These are phyloP conservation scores for Fonsecaea erecta DNA, from an alignment of 2,329 filamentous ascomycete genomes.

Conservation along the genomic window DNA sequence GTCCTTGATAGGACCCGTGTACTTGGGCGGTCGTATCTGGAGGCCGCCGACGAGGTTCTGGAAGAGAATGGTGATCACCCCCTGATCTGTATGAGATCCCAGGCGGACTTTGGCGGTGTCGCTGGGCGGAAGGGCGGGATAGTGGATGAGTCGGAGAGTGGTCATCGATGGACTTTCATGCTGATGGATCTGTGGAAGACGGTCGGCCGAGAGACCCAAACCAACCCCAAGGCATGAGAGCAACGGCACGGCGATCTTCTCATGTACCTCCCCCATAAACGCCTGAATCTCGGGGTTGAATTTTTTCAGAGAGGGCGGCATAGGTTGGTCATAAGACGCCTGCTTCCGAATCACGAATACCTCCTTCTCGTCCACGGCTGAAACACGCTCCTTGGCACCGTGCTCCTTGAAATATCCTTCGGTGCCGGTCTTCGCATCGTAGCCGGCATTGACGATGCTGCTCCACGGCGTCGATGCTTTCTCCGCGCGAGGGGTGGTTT, in stretches of 20 bases:
- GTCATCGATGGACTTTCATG: slow-evolving; percentile 62
- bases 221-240: slow-evolving; percentile 65
- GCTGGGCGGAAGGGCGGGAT: slow-evolving; percentile 66
- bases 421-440: slow-evolving; percentile 24
- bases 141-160: slow-evolving; percentile 74
- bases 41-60: slow-evolving; percentile 61
- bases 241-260: slow-evolving; percentile 29
- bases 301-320: slow-evolving; percentile 21
- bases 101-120: slow-evolving; percentile 69
- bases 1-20: slow-evolving; percentile 47
- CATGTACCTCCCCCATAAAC: slow-evolving; percentile 26
- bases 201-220: slow-evolving; percentile 66
- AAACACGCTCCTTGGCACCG: slow-evolving; percentile 19
- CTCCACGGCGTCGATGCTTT: slow-evolving; percentile 26
- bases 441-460: slow-evolving; percentile 27
- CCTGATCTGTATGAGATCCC: slow-evolving; percentile 67
- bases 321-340: slow-evolving; percentile 27
- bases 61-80: slow-evolving; percentile 61
- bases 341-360: slow-evolving; percentile 29
- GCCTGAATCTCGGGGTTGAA: slow-evolving; percentile 28
- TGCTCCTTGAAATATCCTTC: slow-evolving; percentile 26
- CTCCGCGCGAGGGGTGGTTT: slow-evolving; percentile 17
- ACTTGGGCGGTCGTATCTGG: slow-evolving; percentile 61
- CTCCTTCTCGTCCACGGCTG: slow-evolving; percentile 21
- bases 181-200: slow-evolving; percentile 79